Percentiles rank a stretch among this genome's conserved stretches.
Conservation (phyloP, 257 asterid genomes). For the Ajuga chamaepitys region DNA sequence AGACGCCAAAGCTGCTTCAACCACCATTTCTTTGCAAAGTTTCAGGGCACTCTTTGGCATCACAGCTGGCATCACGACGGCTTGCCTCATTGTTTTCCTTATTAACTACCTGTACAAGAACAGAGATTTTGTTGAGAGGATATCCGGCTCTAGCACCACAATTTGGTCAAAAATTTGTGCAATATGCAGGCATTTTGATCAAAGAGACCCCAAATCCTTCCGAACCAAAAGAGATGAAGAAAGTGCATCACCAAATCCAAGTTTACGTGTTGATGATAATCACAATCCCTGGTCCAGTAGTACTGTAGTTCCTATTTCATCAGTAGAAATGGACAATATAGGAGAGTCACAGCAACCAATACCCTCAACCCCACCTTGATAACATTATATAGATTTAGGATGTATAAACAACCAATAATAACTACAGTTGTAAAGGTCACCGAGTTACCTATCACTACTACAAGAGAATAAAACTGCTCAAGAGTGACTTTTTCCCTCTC, state of each 20-base stretch:
- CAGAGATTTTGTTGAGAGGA: constrained; percentile 17
- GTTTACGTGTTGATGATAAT: background rate
- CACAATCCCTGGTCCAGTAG: background rate
- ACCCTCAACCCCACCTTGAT: background rate
- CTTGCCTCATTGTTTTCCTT: constrained; percentile 17
- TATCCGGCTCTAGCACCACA: constrained; percentile 15
- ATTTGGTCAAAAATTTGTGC: constrained; percentile 24
- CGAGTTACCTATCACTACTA: background rate
- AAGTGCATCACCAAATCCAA: background rate
- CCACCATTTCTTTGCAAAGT: background rate
- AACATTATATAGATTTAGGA: background rate
- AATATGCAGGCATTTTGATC: constrained; percentile 21
- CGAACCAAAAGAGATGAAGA: background rate
- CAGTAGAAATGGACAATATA: background rate
- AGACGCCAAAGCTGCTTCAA: background rate
- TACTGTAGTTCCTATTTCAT: constrained; percentile 3
- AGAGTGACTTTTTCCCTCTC: background rate
- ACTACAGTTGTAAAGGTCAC: background rate
- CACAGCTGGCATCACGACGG: constrained; percentile 21
- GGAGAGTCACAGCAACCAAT: background rate
- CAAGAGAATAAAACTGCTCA: background rate
- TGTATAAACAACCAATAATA: background rate
- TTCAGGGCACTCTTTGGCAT: constrained; percentile 19
- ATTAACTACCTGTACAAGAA: constrained; percentile 18
- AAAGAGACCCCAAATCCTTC: constrained; percentile 11